Conservation (phyloP, 192 early-diverging fungal genomes). For the Paraglomus brasilianum region DNA sequence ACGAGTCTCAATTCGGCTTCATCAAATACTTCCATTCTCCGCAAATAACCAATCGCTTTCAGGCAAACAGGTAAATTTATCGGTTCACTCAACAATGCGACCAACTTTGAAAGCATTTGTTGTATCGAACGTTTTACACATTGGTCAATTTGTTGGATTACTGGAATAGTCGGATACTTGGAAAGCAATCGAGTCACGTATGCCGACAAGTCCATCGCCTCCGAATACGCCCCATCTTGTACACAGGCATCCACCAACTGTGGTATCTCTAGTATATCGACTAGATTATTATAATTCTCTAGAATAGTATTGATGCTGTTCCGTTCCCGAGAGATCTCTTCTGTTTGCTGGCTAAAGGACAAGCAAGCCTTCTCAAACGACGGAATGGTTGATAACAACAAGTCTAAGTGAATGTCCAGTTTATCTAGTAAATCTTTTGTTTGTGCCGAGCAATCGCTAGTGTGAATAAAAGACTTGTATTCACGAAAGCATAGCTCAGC, state of each 20-base stretch:
- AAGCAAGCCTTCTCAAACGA: constrained; percentile 47
- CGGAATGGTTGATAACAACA: constrained; percentile 48
- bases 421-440: constrained; percentile 51
- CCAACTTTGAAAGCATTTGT: constrained; percentile 69
- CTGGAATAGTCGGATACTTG: constrained; percentile 54
- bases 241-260: constrained; percentile 80
- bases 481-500: constrained; percentile 65
- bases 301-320: constrained; percentile 50
- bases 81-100: constrained; percentile 63
- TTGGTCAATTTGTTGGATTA: constrained; percentile 59
- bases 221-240: constrained; percentile 77
- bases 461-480: constrained; percentile 66
- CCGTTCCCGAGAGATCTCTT: constrained; percentile 38
- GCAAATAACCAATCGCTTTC: constrained; percentile 74
- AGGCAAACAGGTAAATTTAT: constrained; percentile 77
- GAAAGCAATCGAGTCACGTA: constrained; percentile 61
- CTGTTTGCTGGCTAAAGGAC: constrained; percentile 41
- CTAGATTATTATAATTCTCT: constrained; percentile 53
- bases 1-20: constrained; percentile 71
- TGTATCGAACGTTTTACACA: constrained; percentile 62
- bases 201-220: constrained; percentile 75
- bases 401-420: constrained; percentile 46
- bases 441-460: constrained; percentile 55
- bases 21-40: constrained; percentile 68
- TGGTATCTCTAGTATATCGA: constrained; percentile 78